phyloP scores from a whole-genome alignment of 805 yeast species.

The Cyberlindnera saturnus region DNA sequence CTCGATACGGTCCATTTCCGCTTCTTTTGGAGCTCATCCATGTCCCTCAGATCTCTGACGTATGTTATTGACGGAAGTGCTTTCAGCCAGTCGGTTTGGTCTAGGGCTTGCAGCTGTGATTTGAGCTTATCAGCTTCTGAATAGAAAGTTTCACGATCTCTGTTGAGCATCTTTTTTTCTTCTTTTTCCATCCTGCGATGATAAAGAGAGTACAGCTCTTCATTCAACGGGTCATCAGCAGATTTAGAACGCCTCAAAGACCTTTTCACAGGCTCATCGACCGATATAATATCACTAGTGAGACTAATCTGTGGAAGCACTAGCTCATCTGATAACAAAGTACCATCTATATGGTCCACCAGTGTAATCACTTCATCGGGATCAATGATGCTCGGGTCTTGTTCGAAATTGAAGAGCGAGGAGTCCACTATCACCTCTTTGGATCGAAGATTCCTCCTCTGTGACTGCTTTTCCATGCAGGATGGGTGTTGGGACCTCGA shows the following conservation, averaged over 20 bases:
- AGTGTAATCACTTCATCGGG: constrained; percentile 8
- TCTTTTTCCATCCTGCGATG: constrained; percentile 60
- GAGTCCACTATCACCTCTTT: constrained; percentile 16
- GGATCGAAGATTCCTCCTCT: constrained; percentile 13
- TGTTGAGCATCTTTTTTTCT: constrained; percentile 47
- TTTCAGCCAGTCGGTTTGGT: constrained; percentile 40
- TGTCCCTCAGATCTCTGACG: constrained; percentile 40
- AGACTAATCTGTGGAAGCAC: neutral
- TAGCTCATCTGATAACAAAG: constrained; percentile 4
- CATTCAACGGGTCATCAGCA: constrained; percentile 39
- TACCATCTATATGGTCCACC: constrained; percentile 3
- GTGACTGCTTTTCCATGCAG: neutral
- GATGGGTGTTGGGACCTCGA: too few species aligned
- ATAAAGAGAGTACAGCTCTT: constrained; percentile 34
- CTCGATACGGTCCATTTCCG: constrained; percentile 48
- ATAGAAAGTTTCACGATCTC: constrained; percentile 48
- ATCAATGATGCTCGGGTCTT: constrained; percentile 14
- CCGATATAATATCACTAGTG: too few species aligned
- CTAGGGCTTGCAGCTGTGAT: constrained; percentile 35
- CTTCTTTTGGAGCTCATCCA: constrained; percentile 44
- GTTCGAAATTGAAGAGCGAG: constrained; percentile 23
- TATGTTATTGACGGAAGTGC: constrained; percentile 41
- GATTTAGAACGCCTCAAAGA: neutral
- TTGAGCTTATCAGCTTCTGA: constrained; percentile 47
- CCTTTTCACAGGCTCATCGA: neutral